Evolutionary conservation across 371 early-diverging fungal species (phyloP).

Genomic region (Funneliformis caledonium): DNA sequence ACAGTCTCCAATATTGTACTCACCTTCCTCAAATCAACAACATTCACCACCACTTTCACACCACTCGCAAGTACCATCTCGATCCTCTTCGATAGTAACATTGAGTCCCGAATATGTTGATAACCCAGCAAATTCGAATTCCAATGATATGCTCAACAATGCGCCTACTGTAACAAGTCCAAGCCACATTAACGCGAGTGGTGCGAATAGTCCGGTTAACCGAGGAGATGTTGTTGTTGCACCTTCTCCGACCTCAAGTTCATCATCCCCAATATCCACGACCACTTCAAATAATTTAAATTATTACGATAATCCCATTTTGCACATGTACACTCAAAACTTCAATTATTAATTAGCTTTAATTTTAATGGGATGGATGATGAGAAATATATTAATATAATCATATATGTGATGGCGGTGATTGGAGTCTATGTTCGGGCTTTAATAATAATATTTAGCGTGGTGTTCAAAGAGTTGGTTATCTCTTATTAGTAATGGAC

Average conservation of each 20-base stretch:
- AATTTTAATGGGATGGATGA: neutral
- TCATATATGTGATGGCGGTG: neutral
- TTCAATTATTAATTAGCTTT: neutral
- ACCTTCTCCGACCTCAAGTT: neutral
- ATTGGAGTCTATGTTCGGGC: neutral
- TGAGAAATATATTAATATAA: neutral
- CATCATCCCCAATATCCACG: neutral
- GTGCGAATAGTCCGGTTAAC: conserved; percentile 5
- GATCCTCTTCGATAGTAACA: conserved; percentile 29
- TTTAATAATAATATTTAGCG: neutral
- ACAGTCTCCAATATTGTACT: conserved; percentile 30
- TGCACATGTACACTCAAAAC: neutral
- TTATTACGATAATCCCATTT: neutral
- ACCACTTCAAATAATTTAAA: neutral
- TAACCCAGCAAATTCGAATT: conserved; percentile 1
- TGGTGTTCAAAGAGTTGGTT: too few relatives aligned
- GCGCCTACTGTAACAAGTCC: neutral
- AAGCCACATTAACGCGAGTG: neutral
- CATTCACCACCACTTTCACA: conserved; percentile 13
- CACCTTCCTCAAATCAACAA: conserved; percentile 6
- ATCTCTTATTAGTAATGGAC: neutral
- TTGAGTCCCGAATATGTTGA: too few relatives aligned
- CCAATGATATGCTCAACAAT: neutral
- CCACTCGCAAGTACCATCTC: conserved; percentile 30
- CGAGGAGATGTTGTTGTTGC: conserved; percentile 11